Evolutionary conservation across 306 rosid species (phyloP).

Genomic region (Crataegus laevigata): DNA sequence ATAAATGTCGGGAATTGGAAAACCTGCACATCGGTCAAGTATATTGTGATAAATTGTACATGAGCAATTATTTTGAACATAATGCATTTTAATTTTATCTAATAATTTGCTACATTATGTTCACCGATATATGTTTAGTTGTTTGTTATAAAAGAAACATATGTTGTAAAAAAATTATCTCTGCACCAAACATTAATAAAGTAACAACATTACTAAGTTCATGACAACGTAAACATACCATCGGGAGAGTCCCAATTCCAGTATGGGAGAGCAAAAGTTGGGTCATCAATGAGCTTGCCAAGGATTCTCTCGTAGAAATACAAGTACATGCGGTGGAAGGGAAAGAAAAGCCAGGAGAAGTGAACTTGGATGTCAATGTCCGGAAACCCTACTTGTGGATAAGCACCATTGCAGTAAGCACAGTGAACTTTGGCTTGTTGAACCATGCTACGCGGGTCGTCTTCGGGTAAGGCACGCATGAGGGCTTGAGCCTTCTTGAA

Average conservation of each 20-base stretch:
- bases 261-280: conserved; percentile 40
- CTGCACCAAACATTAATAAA: too few relatives aligned
- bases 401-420: conserved; percentile 71
- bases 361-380: conserved; percentile 61
- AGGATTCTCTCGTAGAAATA: conserved; percentile 65
- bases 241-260: conserved; percentile 67
- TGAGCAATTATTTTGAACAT: too few relatives aligned
- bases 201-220: too few relatives aligned
- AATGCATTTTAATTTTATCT: too few relatives aligned
- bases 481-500: conserved; percentile 44
- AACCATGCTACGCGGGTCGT: conserved; percentile 55
- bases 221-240: background rate
- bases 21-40: conserved; percentile 16
- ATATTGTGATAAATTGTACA: too few relatives aligned
- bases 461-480: conserved; percentile 49
- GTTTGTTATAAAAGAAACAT: too few relatives aligned
- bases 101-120: too few relatives aligned
- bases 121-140: too few relatives aligned
- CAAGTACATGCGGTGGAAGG: conserved; percentile 59
- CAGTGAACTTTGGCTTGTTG: conserved; percentile 70
- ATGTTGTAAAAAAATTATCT: background rate
- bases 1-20: conserved; percentile 47
- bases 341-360: conserved; percentile 65
- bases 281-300: conserved; percentile 52
- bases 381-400: conserved; percentile 51